A percentile compares a stretch with the other conserved stretches of the same genome.
Conservation (phyloP, 164 flowering plant genomes). For the Umbellularia californica region DNA sequence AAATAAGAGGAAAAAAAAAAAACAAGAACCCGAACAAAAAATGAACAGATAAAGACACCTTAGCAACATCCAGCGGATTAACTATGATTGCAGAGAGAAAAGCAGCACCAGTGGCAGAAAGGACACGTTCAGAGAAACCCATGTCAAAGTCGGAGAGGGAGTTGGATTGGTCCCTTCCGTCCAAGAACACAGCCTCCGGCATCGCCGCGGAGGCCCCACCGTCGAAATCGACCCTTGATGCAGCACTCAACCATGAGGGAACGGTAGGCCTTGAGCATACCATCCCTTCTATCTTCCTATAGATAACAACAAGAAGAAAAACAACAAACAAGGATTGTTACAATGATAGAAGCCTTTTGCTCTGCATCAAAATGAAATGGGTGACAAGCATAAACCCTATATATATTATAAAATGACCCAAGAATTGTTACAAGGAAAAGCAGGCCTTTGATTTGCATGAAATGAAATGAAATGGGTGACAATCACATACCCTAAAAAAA, state of each 20-base stretch:
- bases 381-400: too few relatives aligned
- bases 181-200: conserved; percentile 3
- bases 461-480: too few relatives aligned
- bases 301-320: too few relatives aligned
- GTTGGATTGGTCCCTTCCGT: conserved; percentile 3
- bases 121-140: conserved; percentile 61
- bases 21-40: not conserved
- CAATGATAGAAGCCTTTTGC: too few relatives aligned
- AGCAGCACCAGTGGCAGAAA: conserved; percentile 95
- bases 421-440: too few relatives aligned
- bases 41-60: conserved; percentile 34
- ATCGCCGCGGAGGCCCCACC: not conserved
- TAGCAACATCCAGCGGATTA: conserved; percentile 94
- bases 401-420: too few relatives aligned
- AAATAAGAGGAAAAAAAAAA: not conserved
- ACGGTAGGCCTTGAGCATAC: conserved; percentile 26
- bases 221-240: conserved; percentile 29
- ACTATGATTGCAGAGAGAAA: conserved; percentile 84
- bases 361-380: too few relatives aligned
- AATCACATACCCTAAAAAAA: too few relatives aligned
- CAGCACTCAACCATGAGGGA: conserved; percentile 36
- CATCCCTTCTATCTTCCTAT: conserved; percentile 14
- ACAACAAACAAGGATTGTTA: too few relatives aligned
- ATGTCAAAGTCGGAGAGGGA: conserved; percentile 36
- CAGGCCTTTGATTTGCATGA: too few relatives aligned